phyloP scores from a whole-genome alignment of 2,329 filamentous ascomycete species.

The Leptodontidium sp. region DNA sequence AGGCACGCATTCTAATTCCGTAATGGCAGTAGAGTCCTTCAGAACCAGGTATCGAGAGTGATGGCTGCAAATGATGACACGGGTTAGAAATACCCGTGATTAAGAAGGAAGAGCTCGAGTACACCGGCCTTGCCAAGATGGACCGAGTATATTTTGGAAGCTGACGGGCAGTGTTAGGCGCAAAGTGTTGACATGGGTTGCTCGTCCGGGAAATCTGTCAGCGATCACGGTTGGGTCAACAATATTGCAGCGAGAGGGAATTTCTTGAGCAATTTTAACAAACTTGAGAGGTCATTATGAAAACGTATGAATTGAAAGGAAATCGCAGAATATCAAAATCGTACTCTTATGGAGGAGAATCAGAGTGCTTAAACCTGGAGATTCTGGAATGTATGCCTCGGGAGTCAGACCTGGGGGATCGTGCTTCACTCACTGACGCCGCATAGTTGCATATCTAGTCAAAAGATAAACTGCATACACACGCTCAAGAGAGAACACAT shows the following conservation, averaged over 20 bases:
- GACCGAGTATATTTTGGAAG: neutral
- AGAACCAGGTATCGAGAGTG: neutral
- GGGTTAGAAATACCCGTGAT: neutral
- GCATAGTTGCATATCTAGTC: no score
- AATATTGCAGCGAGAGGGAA: neutral
- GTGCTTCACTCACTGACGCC: no score
- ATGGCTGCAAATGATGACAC: neutral
- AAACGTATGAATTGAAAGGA: no score
- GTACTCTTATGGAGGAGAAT: no score
- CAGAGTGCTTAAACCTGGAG: no score
- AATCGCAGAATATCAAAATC: no score
- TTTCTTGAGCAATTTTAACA: no score
- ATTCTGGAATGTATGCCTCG: no score
- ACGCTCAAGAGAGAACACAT: no score
- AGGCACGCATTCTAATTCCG: neutral
- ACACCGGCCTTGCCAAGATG: neutral
- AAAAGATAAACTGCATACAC: no score
- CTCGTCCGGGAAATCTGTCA: neutral
- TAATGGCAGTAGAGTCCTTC: neutral
- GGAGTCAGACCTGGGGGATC: no score
- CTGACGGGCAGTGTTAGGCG: neutral
- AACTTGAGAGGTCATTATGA: no score
- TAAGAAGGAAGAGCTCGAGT: neutral
- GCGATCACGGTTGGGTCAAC: neutral
- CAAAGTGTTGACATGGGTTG: neutral